Base-by-base conservation (phyloP, 2,329 filamentous ascomycete genomes). In the Albophoma yamanashiensis region DNA sequence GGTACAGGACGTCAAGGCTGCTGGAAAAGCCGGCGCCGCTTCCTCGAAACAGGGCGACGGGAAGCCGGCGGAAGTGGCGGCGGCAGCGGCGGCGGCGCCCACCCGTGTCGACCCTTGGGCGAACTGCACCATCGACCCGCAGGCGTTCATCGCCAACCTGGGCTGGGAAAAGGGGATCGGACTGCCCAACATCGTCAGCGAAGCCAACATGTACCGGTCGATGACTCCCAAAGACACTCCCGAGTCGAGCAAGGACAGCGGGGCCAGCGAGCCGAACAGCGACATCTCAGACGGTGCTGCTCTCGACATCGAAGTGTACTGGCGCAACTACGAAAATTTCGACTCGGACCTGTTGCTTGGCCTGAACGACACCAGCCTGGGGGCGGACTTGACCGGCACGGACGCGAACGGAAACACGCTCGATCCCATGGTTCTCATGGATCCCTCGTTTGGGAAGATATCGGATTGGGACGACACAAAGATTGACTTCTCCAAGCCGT, bases 141-240 rank as follows among this genome's bases (percentile, higher is more conserved):
- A 81, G 62, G 67, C 66, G 8, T 66, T 76, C 55, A 64, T 74
- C 15, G 71, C 64, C 59, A 71, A 72, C 57, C 65, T 75, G 9
- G 72, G 71, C 0, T 67, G 73, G 25, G 72, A 74, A 50, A 69
- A 67, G 25, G 60, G 60, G 31, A 59, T 61, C 47, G 68, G 73
- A 17, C 62, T 73, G 56, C 68, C 65, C 60, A 82, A 78, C 22
- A 75, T 80, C 2, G 79, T 84, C 59, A 76, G 76, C 15, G 81
- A 86, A 62, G 77, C 81, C 68, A 76, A 71, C 59, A 73, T 81
- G 11, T 85, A 83, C 65, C 78, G 79, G 25, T 78, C 80, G 1
- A 73, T 81, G 60, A 84, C 84, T 31, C 83, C 84, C 0, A 84
- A 85, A 62, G 83, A 87, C 67, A 87, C 85, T 9, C 85, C 84